A percentile compares a stretch with the other conserved stretches of the same genome.
phyloP scores from a whole-genome alignment of 805 yeast species.

The Candida ulmi region DNA sequence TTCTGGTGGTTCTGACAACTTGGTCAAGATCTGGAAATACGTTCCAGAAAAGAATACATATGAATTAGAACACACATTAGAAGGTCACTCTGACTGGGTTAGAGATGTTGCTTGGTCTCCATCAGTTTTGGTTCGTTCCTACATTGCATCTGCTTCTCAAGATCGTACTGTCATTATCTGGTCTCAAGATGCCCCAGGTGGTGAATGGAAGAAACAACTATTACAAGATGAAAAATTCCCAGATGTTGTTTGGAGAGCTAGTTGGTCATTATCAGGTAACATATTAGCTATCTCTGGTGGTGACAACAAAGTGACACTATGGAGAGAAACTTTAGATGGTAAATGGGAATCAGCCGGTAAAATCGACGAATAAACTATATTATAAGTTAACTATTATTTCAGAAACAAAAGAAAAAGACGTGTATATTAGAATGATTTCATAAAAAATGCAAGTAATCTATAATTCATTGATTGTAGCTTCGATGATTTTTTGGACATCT shows the following conservation, averaged over 20 bases:
- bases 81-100: slow-evolving; percentile 97
- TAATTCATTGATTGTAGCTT: slow-evolving; percentile 43
- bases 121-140: slow-evolving; percentile 75
- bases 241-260: slow-evolving; percentile 96
- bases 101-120: slow-evolving; percentile 99
- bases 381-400: too few relatives aligned
- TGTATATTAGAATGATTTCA: neutral
- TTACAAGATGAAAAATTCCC: slow-evolving; percentile 81
- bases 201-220: slow-evolving; percentile 75
- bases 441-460: neutral
- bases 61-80: slow-evolving; percentile 67
- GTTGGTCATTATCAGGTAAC: slow-evolving; percentile 96
- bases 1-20: slow-evolving; percentile 92
- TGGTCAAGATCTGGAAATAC: slow-evolving; percentile 85
- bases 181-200: slow-evolving; percentile 70
- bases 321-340: slow-evolving; percentile 93
- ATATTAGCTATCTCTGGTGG: slow-evolving; percentile 94
- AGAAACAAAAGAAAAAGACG: neutral
- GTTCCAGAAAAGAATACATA: slow-evolving; percentile 53
- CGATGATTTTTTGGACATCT: slow-evolving; percentile 72
- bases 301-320: slow-evolving; percentile 89
- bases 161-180: slow-evolving; percentile 93
- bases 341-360: slow-evolving; percentile 98
- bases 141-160: slow-evolving; percentile 95
- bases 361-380: slow-evolving; percentile 77